These are phyloP conservation scores for Termitomyces sp. DNA, from an alignment of 768 basidiomycete genomes.

Conservation along the genomic window DNA sequence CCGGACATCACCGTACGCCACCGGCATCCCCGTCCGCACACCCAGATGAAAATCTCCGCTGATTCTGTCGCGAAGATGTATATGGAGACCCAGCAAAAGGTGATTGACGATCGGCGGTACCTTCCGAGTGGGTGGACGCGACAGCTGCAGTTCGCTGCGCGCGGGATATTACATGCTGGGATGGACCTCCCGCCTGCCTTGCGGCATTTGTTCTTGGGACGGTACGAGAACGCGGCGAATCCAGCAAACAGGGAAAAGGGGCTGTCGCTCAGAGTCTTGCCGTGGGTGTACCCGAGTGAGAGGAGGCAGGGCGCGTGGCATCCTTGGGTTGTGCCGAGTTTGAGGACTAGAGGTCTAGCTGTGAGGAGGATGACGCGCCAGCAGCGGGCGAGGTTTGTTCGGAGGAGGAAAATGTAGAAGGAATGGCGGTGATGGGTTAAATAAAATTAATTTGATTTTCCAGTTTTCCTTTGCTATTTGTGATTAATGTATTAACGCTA, in stretches of 20 bases:
- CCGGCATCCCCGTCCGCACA: background rate
- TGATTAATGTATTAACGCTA: background rate
- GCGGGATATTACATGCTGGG: conserved; percentile 14
- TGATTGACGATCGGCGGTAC: background rate
- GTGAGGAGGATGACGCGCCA: background rate
- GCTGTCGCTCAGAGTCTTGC: conserved; percentile 5
- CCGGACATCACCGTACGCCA: background rate
- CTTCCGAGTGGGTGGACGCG: conserved; percentile 9
- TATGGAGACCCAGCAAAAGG: background rate
- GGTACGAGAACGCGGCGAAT: conserved; percentile 8
- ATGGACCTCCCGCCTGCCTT: conserved; percentile 13
- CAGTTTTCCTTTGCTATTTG: background rate
- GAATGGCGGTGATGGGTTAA: background rate
- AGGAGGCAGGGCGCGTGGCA: background rate
- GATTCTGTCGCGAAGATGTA: background rate
- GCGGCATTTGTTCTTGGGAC: conserved; percentile 16
- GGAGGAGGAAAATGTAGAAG: background rate
- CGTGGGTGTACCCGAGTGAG: conserved; percentile 9
- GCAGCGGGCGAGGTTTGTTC: background rate
- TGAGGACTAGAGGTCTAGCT: conserved; percentile 8
- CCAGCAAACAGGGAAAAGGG: background rate
- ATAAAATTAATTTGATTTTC: background rate
- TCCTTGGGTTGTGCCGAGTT: conserved; percentile 10
- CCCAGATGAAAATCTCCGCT: background rate
- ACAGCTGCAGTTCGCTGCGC: conserved; percentile 11